These are phyloP conservation scores for Astragalus glycyphyllos DNA, from an alignment of 306 rosid species.

Conservation along the genomic window DNA sequence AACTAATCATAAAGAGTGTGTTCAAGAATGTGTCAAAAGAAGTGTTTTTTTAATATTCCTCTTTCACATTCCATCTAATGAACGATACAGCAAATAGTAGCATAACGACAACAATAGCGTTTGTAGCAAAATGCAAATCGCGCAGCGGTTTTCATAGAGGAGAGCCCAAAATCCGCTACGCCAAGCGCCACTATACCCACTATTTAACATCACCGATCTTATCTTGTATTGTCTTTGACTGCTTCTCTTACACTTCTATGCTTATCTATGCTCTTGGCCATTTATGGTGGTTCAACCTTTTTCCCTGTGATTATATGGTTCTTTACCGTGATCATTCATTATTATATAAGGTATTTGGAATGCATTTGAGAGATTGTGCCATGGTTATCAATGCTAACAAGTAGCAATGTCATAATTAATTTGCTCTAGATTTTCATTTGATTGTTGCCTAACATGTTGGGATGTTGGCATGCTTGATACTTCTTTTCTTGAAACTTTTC, in stretches of 20 bases:
- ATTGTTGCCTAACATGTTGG: constrained; percentile 18
- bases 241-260: constrained; percentile 9
- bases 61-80: constrained; percentile 19
- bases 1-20: background rate
- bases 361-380: constrained; percentile 32
- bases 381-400: constrained; percentile 14
- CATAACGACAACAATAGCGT: too few species aligned
- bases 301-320: constrained; percentile 28
- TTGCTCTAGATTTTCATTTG: constrained; percentile 10
- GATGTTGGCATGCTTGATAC: constrained; percentile 21
- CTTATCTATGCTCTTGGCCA: constrained; percentile 14
- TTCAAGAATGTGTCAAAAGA: background rate
- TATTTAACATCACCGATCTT: background rate
- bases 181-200: too few species aligned
- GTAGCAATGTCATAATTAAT: constrained; percentile 24
- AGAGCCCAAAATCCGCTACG: too few species aligned
- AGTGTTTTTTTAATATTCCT: background rate
- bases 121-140: too few species aligned
- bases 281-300: constrained; percentile 12
- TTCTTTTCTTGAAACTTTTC: constrained; percentile 28
- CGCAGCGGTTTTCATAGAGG: too few species aligned
- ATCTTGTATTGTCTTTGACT: constrained; percentile 24
- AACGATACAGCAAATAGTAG: too few species aligned
- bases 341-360: constrained; percentile 26
- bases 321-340: constrained; percentile 12